A percentile compares a stretch with the other conserved stretches of the same genome.
These are phyloP conservation scores for Amylocarpus encephaloides DNA, from an alignment of 2,329 filamentous ascomycete genomes.

Conservation along the genomic window DNA sequence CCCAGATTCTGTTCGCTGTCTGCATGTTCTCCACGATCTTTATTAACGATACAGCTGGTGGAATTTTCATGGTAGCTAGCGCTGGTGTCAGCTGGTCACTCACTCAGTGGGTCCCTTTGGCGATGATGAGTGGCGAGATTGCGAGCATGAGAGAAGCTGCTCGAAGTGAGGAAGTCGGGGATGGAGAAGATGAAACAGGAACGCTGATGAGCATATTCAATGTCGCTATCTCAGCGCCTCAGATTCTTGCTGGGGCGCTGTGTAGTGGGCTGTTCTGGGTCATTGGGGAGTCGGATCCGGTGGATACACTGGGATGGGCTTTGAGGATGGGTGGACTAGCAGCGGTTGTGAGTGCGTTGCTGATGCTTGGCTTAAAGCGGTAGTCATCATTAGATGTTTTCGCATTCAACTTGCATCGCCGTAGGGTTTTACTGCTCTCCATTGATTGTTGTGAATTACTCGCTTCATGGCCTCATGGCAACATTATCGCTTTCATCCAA, in stretches of 20 bases:
- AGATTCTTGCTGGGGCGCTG: slow-evolving; percentile 12
- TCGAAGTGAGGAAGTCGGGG: slow-evolving; percentile 1
- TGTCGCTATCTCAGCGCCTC: slow-evolving; percentile 14
- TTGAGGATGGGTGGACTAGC: slow-evolving; percentile 10
- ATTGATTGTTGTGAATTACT: too few relatives aligned
- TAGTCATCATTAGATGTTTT: neutral
- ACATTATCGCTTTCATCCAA: too few relatives aligned
- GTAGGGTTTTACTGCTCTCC: too few relatives aligned
- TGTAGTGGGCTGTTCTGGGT: slow-evolving; percentile 11
- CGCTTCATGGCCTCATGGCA: too few relatives aligned
- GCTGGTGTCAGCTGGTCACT: slow-evolving; percentile 29
- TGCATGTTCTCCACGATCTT: slow-evolving; percentile 20
- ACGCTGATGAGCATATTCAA: slow-evolving; percentile 14
- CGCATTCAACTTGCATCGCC: too few relatives aligned
- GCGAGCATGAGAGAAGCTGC: slow-evolving; percentile 2
- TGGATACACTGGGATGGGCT: slow-evolving; percentile 4
- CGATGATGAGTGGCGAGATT: slow-evolving; percentile 27
- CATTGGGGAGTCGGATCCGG: slow-evolving; percentile 1
- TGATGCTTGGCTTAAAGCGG: slow-evolving; percentile 1
- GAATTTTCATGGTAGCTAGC: slow-evolving; percentile 14
- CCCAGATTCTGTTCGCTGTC: slow-evolving; percentile 19
- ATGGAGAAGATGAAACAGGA: slow-evolving; percentile 9
- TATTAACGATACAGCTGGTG: slow-evolving; percentile 10
- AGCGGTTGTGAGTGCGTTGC: slow-evolving; percentile 1
- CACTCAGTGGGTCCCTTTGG: slow-evolving; percentile 30